phyloP scores from a whole-genome alignment of 1,284 basidiomycete species.

The Ustilago sp. region DNA sequence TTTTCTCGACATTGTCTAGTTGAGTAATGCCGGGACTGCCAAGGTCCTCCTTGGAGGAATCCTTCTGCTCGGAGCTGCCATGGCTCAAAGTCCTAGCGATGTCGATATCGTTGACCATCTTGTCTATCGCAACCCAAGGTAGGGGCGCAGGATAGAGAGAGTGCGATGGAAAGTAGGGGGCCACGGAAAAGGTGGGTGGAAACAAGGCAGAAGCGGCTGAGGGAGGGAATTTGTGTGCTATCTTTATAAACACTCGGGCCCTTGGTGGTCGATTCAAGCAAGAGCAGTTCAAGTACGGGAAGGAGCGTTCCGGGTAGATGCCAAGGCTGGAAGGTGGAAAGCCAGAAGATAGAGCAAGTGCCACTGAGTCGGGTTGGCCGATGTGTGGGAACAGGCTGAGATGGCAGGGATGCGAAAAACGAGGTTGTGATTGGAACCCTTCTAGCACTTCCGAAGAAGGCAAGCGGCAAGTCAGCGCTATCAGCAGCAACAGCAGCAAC shows the following conservation, averaged over 20 bases:
- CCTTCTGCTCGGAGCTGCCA: conserved; percentile 35
- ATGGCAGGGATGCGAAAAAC: conserved; percentile 1
- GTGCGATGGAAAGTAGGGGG: background rate
- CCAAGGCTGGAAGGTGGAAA: background rate
- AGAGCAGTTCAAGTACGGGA: background rate
- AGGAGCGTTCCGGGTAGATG: background rate
- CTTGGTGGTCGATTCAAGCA: background rate
- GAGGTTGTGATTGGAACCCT: conserved; percentile 9
- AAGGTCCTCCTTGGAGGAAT: conserved; percentile 42
- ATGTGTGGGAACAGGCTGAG: conserved; percentile 1
- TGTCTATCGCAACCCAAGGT: conserved; percentile 9
- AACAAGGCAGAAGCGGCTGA: background rate
- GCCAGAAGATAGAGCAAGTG: background rate
- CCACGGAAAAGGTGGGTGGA: background rate
- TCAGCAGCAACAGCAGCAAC: too few species aligned
- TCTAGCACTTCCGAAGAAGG: background rate
- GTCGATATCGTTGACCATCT: conserved; percentile 46
- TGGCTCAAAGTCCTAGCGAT: conserved; percentile 29
- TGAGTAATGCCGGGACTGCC: conserved; percentile 21
- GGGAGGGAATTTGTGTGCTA: background rate
- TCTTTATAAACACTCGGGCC: background rate
- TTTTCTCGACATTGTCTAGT: conserved; percentile 45
- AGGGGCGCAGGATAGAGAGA: conserved; percentile 11
- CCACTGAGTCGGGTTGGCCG: background rate
- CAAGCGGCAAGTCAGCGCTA: background rate